Evolutionary conservation across 345 rosid species (phyloP), one percentile per base, ranked within the genome.

Genomic region (Acer campestre): DNA sequence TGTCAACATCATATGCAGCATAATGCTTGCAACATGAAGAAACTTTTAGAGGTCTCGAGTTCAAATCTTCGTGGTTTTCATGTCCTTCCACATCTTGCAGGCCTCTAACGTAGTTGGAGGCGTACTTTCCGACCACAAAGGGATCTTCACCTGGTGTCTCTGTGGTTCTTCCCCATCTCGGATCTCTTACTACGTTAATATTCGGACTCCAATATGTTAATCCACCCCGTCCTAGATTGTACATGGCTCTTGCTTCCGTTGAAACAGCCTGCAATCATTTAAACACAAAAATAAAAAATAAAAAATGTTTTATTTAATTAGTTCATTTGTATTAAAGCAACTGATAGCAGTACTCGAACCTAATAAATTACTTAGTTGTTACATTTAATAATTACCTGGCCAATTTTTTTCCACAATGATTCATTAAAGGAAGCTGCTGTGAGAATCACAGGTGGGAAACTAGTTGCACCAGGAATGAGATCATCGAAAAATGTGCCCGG

Each of bases 131-230:
- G 17, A 80, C 91, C 1, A 75, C 61, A 1, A 65, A 79, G 1
- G 89, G 91, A 77, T 88, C 91, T 65, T 88, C 89, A 17, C 89
- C 88, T 0, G 89, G 88, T 0, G 91, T 88, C 68, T 88, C 91
- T 0, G 55, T 14, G 23, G 66, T 44, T 53, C 91, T 81, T 22
- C 88, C 88, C 91, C 91, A 84, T 76, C 89, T 70, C 2, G 89
- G 91, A 65, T 88, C 89, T 38, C 91, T 67, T 0, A 78, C 83
- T 7, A 86, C 85, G 42, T 88, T 88, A 9, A 88, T 70, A 20
- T 74, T 84, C 11, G 89, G 91, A 71, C 88, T 86, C 91, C 88
- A 86, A 14, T 10, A 83, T 10, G 85, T 84, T 38, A 88, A 31
- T 20, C 91, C 89, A 9, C 83, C 85, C 17, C 82, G 71, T 2